Base-by-base conservation (phyloP, 2,329 filamentous ascomycete genomes). In the Xylaria sp. region DNA sequence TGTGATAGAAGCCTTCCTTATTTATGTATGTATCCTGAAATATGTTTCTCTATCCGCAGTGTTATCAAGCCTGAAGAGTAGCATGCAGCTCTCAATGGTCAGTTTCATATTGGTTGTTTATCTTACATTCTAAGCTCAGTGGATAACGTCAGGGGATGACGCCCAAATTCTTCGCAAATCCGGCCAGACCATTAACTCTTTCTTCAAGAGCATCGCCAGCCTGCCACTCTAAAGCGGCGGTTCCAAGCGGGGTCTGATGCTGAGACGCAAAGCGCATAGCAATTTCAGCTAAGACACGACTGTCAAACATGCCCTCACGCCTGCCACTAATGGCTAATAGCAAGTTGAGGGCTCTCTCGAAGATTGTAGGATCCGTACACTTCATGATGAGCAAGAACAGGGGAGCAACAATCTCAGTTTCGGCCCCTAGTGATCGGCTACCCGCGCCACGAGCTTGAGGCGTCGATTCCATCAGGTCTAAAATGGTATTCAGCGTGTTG, bases 301-400 rank as follows among this genome's bases (percentile, higher is more conserved):
- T 43, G 48, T 61, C 36, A 41, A 66, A 66, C 48, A 66, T 46
- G 13, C 63, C 63, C 36, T 66, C 63, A 25, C 63, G 63, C 18
- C 63, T 61, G 31, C 63, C 63, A 9, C 48, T 55, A 23, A 59
- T 25, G 18, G 23, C 15, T 33, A 39, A 58, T 46, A 66, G 36
- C 6, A 65, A 48, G 18, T n/a, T 39, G 7, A 66, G 48, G n/a
- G 63, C 63, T 33, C 63, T 60, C 25, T 61, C 36, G 51, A 56
- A 60, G n/a, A 66, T 49, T 10, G 13, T n/a, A 55, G 36, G 20
- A 56, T 66, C 63, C 13, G 48, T 60, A n/a, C 63, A 66, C 20
- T 66, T 66, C 36, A 56, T 61, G 28, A 60, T 51, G 18, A 66
- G 12, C 23, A 66, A 9, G 56, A 66, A 66, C 18, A 66, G 63